These are phyloP conservation scores for Aspergillus glaucus DNA, from an alignment of 2,329 filamentous ascomycete species.

Conservation along the genomic window DNA sequence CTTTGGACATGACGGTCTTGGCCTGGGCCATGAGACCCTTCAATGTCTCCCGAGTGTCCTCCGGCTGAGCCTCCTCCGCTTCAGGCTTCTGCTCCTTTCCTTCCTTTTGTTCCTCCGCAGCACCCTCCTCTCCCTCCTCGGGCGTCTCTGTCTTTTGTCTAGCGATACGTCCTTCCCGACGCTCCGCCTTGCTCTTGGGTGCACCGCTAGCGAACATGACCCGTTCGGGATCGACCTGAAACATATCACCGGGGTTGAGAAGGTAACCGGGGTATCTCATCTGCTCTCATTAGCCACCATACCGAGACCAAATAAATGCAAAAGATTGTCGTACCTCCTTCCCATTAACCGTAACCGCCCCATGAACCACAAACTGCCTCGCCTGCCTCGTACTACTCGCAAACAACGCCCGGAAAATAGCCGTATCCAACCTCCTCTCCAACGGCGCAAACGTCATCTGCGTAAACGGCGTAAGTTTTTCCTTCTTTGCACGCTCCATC, in stretches of 20 bases:
- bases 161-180: conserved; percentile 30
- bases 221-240: conserved; percentile 84
- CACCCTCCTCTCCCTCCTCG: conserved; percentile 18
- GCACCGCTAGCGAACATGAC: conserved; percentile 83
- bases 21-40: conserved; percentile 52
- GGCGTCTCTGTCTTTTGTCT: conserved; percentile 17
- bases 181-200: conserved; percentile 50
- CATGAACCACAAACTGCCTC: conserved; percentile 88
- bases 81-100: conserved; percentile 20
- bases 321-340: conserved; percentile 62
- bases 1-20: conserved; percentile 52
- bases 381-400: conserved; percentile 90
- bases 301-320: not conserved
- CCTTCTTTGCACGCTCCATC: not conserved
- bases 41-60: conserved; percentile 44
- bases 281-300: conserved; percentile 41
- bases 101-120: conserved; percentile 20
- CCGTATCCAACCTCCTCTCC: conserved; percentile 87
- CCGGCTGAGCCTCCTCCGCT: conserved; percentile 31
- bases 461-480: conserved; percentile 70
- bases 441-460: conserved; percentile 91
- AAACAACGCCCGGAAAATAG: conserved; percentile 88
- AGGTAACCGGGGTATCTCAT: conserved; percentile 90
- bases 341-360: conserved; percentile 90
- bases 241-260: conserved; percentile 96